Evolutionary conservation across 2,329 filamentous ascomycete genomes (phyloP), one percentile per base, ranked within the genome.

Genomic region (Tolypocladium inflatum): DNA sequence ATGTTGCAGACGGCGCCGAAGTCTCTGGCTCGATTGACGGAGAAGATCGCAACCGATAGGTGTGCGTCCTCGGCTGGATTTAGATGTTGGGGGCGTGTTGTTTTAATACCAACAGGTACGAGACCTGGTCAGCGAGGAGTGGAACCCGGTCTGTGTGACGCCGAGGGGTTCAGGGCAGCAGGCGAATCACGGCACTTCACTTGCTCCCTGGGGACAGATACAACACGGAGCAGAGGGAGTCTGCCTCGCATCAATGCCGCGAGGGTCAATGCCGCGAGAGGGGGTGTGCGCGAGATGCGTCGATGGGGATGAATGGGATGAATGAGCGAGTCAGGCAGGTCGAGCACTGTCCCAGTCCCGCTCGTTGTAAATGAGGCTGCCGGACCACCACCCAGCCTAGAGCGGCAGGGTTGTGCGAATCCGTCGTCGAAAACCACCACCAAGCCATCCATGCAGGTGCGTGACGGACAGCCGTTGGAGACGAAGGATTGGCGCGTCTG

Each of bases 121-220:
- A 30, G 33, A 37, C 48, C 48, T 21, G 30, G 48, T 52, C 19
- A 41, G 51, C 21, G 55, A 58, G 37, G 23, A 54, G 58, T 56
- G 58, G 58, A 58, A 58, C 58, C 56, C n/a, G 54, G 42, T 55
- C 38, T 55, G 54, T 55, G 53, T 23, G 8, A 55, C 23, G 17
- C 9, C 52, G 51, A 21, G 17, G 51, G 35, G 21, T 41, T 5
- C 35, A 41, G 19, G 17, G 17, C 23, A 15, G 38, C 3, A 55
- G 10, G 21, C 53, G 26, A 43, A 17, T 23, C 38, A 55, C 53
- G 37, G 52, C 48, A 38, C 30, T 33, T 33, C 7, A 8, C 37
- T 38, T 17, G 37, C 37, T 35, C 26, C 33, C 33, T 5, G 35
- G 35, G 11, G 35, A 15, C 37, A 35, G 26, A 21, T 35, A 8